Evolutionary conservation across 768 basidiomycete genomes (phyloP), one percentile per base, ranked within the genome.

Genomic region (Tulasnella sp.): DNA sequence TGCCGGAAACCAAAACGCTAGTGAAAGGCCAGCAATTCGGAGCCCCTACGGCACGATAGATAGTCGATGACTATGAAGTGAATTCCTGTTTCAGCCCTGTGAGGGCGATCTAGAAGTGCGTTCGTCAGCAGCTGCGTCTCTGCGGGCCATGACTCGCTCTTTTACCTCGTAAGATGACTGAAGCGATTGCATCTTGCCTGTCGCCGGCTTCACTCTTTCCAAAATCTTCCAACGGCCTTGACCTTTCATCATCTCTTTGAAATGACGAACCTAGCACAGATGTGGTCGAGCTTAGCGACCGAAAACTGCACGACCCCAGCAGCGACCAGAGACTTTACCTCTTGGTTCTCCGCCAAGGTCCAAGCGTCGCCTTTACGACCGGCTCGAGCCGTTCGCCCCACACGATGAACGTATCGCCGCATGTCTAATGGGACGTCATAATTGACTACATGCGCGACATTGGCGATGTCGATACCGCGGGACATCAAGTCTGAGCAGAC

Each of bases 391-490:
- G 98, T 99, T 67, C 98, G 88, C 29, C 98, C 98, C 11, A 96
- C 97, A 75, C 98, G 92, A 84, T 99, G 98, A 15, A 99, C 94
- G 82, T 99, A 99, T 84, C 99, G 99, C 73, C 95, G 89, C 90
- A 98, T 96, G 83, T 99, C 98, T n/a, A 98, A 88, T 11, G 98
- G 96, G 2, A 90, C 91, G 83, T 99, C 98, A 83, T 99, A 99
- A 82, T 92, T 96, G 70, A 99, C 89, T 40, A 99, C 97, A 83
- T 98, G 93, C 3, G 91, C 89, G 44, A 99, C 94, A 80, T 94
- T 90, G 78, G 91, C 93, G 78, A 99, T 93, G 82, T 99, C 97
- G 79, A 98, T 95, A 15, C 98, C 98, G 78, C 98, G 91, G 3
- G 97, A 94, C 78, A 99, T 93, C 13, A 99, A 87, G 85, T 99